Evolutionary conservation across 805 yeast genomes (phyloP), one percentile per base, ranked within the genome.

Genomic region (Hanseniaspora clermontiae): DNA sequence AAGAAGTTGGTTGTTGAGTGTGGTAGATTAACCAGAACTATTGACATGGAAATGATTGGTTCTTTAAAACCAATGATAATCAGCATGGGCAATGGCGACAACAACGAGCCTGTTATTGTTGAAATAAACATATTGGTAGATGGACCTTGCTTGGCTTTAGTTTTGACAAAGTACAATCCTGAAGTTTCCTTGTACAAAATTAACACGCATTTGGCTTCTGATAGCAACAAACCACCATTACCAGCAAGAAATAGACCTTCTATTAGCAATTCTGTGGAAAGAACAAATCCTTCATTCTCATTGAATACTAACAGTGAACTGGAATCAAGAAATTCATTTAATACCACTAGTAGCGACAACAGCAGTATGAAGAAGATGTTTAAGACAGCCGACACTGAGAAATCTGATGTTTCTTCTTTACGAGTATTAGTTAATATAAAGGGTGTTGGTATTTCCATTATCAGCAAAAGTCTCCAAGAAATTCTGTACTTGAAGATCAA

Each of bases 61-160:
- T 84, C 84, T 59, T 73, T 89, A 59, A 81, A 83, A 59, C 97
- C 97, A 0, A 86, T 91, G 80, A 78, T 86, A 61, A 65, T 91
- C 38, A 84, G 88, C 1, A 72, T 74, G 1, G 69, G 74, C 0
- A 46, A 51, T 2, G 70, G 71, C 5, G 67, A 64, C 19, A 75
- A 70, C 20, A 66, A 68, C 5, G 71, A 32, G 14, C 31, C 43
- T 72, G 19, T 38, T 4, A 82, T 85, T 57, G 90, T 88, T 32
- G 97, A 89, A 62, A 72, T 95, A 62, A 87, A 89, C 65, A 97
- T 93, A 17, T 83, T 88, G 43, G 97, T 97, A 0, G 97, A 93
- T 72, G 98, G 97, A 0, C 95, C 96, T 0, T 82, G 90, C 1
- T 96, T 88, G 68, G 83, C 95, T 0, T 76, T 93, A 60, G 84